Conservation (phyloP, 371 early-diverging fungal genomes). For the Rhizoclosmatium hyalinum region DNA sequence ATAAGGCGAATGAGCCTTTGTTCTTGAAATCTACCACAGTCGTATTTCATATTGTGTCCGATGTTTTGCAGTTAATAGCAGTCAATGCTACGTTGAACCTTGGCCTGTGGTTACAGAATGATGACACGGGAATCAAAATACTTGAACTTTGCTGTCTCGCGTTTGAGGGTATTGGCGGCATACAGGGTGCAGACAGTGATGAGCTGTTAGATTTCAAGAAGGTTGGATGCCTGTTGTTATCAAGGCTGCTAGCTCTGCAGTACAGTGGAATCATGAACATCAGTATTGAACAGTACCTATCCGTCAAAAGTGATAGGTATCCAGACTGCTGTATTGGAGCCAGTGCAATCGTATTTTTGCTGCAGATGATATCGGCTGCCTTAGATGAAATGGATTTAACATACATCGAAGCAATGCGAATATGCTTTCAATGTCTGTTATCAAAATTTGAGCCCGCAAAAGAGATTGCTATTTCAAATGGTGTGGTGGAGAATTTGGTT, state of each 20-base stretch:
- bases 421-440: constrained; percentile 37
- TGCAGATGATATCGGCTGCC: background rate
- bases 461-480: constrained; percentile 23
- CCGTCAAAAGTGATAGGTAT: background rate
- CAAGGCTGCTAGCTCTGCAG: constrained; percentile 37
- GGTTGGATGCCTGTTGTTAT: constrained; percentile 17
- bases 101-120: background rate
- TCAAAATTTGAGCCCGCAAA: constrained; percentile 38
- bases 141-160: background rate
- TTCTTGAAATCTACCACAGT: background rate
- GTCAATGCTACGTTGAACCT: background rate
- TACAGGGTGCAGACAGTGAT: background rate
- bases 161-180: background rate
- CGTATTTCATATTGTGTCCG: constrained; percentile 1
- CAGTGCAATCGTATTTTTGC: background rate
- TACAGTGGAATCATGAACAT: constrained; percentile 31
- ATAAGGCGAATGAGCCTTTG: background rate
- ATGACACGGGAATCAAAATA: constrained; percentile 9
- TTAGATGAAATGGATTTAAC: constrained; percentile 24
- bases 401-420: constrained; percentile 34
- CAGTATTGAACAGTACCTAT: constrained; percentile 20
- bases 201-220: background rate
- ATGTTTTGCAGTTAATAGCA: background rate
- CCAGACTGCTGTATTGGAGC: constrained; percentile 8
- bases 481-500: background rate